A percentile compares a stretch with the other conserved stretches of the same genome.
Conservation (phyloP, 306 rosid genomes). For the Erythrophleum fordii region DNA sequence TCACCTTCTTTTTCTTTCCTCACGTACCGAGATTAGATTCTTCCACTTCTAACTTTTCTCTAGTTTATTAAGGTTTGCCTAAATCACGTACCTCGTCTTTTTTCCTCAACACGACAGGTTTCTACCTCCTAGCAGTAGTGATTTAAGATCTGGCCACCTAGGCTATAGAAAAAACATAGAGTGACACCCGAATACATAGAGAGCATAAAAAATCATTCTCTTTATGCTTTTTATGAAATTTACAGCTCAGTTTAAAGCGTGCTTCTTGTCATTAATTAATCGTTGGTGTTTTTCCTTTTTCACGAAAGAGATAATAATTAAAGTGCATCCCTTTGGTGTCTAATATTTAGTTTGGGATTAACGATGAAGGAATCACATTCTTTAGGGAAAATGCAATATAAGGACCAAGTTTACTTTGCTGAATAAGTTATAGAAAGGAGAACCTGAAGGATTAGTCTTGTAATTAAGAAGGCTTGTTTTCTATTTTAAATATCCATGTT, state of each 20-base stretch:
- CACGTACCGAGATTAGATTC: slow-evolving; percentile 35
- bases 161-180: slow-evolving; percentile 5
- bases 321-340: background rate
- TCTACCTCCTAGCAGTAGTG: slow-evolving; percentile 22
- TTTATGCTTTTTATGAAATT: slow-evolving; percentile 36
- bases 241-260: slow-evolving; percentile 35
- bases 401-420: background rate
- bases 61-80: slow-evolving; percentile 31
- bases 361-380: slow-evolving; percentile 8
- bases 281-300: background rate
- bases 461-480: too few relatives aligned
- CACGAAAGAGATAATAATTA: background rate
- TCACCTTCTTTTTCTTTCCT: slow-evolving; percentile 19
- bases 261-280: background rate
- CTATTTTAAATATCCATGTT: too few relatives aligned
- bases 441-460: background rate
- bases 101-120: slow-evolving; percentile 1
- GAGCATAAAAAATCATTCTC: slow-evolving; percentile 5
- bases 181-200: slow-evolving; percentile 22
- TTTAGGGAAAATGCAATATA: background rate
- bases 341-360: background rate
- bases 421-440: background rate
- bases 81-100: background rate
- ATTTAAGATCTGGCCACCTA: slow-evolving; percentile 29
- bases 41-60: slow-evolving; percentile 36